A percentile compares a stretch with the other conserved stretches of the same genome.
Evolutionary conservation across 139 green algal species (phyloP).

Genomic region (Coelastrella sp.): DNA sequence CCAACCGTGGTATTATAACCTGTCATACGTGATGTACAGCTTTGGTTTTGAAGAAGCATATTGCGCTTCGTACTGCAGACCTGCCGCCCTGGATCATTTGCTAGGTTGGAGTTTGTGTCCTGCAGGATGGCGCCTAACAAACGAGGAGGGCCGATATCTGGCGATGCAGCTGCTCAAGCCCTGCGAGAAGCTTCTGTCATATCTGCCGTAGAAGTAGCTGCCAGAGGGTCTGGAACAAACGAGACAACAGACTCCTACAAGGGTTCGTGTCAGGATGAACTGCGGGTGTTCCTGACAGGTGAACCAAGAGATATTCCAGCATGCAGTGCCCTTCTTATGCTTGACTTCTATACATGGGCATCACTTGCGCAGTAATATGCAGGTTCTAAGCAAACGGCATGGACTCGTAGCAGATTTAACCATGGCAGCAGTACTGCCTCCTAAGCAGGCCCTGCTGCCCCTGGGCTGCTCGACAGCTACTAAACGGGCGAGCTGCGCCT

Average conservation of each 20-base stretch:
- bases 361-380: background rate
- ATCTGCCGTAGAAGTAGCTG: conserved; percentile 56
- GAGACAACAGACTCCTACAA: conserved; percentile 54
- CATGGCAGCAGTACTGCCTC: background rate
- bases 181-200: conserved; percentile 37
- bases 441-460: background rate
- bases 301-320: background rate
- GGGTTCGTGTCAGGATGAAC: conserved; percentile 15
- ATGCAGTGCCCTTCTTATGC: background rate
- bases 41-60: too few relatives aligned
- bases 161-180: background rate
- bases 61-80: background rate
- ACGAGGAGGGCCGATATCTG: conserved; percentile 31
- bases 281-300: conserved; percentile 68
- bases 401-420: background rate
- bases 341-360: background rate
- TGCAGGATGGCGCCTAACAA: conserved; percentile 48
- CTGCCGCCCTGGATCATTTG: background rate
- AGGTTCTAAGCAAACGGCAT: background rate
- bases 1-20: too few relatives aligned
- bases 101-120: too few relatives aligned
- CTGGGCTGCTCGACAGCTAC: background rate
- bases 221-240: conserved; percentile 54
- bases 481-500: background rate
- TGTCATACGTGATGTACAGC: too few relatives aligned